phyloP scores from a whole-genome alignment of 2,329 filamentous ascomycete species.

The Parafenestella ontariensis region DNA sequence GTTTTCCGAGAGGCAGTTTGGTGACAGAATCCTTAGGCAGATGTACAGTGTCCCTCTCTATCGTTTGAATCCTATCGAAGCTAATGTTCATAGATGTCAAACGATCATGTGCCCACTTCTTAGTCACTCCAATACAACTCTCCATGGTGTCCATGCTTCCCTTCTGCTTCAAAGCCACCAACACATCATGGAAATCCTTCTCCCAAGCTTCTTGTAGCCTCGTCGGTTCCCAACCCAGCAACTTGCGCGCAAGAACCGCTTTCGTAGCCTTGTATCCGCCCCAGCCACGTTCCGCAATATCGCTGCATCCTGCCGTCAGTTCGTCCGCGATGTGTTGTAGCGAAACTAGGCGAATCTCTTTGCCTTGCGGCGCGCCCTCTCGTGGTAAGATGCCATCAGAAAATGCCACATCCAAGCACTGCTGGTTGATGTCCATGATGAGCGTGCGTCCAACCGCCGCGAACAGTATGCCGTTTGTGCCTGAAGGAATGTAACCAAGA shows the following conservation, averaged over 20 bases:
- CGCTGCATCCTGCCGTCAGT: slow-evolving; percentile 12
- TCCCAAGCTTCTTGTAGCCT: slow-evolving; percentile 18
- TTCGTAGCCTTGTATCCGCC: slow-evolving; percentile 22
- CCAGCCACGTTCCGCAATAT: slow-evolving; percentile 21
- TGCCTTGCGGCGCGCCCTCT: slow-evolving; percentile 18
- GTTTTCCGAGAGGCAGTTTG: no score
- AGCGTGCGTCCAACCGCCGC: slow-evolving; percentile 16
- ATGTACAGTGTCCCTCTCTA: no score
- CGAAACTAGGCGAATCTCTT: slow-evolving; percentile 15
- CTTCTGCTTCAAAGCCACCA: slow-evolving; percentile 19
- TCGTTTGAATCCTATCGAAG: no score
- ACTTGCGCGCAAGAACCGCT: slow-evolving; percentile 14
- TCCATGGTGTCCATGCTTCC: slow-evolving; percentile 12
- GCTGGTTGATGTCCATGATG: slow-evolving; percentile 19
- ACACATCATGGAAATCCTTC: slow-evolving; percentile 20
- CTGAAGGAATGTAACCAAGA: slow-evolving; percentile 17
- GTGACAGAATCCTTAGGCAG: no score
- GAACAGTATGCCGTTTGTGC: slow-evolving; percentile 20
- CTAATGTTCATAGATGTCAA: no score
- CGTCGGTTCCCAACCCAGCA: slow-evolving; percentile 20
- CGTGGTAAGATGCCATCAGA: slow-evolving; percentile 17
- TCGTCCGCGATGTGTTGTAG: slow-evolving; percentile 21
- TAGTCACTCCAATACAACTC: slow-evolving; percentile 14
- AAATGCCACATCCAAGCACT: slow-evolving; percentile 22
- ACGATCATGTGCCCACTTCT: background rate